Conservation (phyloP, 2,329 filamentous ascomycete species). For the Capronia epimyces region DNA sequence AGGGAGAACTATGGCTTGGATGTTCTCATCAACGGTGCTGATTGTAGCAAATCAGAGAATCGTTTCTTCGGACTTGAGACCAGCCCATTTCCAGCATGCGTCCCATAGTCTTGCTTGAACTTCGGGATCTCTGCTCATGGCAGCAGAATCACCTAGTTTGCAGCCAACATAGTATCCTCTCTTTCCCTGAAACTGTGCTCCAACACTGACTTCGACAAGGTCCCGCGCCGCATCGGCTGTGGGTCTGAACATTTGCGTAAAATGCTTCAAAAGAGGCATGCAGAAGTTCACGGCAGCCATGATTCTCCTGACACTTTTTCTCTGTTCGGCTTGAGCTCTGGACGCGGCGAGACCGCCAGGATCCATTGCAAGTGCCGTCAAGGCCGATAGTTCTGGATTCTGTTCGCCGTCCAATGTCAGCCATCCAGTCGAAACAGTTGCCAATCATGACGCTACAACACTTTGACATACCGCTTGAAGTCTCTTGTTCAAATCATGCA, state of each 20-base stretch:
- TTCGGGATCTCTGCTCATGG: not conserved
- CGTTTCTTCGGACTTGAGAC: not conserved
- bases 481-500: not conserved
- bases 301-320: not conserved
- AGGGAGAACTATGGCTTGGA: not conserved
- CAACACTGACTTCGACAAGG: not conserved
- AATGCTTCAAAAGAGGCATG: not conserved
- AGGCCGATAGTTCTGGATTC: not conserved
- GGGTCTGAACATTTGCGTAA: not conserved
- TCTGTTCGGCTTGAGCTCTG: not conserved
- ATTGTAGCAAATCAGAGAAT: not conserved
- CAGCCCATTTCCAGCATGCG: not conserved
- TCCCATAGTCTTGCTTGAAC: not conserved
- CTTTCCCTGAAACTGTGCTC: not conserved
- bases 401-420: not conserved
- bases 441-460: not conserved
- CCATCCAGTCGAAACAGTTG: not conserved
- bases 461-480: not conserved
- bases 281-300: not conserved
- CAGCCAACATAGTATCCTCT: not conserved
- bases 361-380: not conserved
- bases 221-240: not conserved
- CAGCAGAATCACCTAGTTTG: not conserved
- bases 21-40: too few species aligned
- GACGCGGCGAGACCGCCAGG: not conserved